Evolutionary conservation across 2,329 filamentous ascomycete species (phyloP).

Genomic region (Xylariaceae sp.): DNA sequence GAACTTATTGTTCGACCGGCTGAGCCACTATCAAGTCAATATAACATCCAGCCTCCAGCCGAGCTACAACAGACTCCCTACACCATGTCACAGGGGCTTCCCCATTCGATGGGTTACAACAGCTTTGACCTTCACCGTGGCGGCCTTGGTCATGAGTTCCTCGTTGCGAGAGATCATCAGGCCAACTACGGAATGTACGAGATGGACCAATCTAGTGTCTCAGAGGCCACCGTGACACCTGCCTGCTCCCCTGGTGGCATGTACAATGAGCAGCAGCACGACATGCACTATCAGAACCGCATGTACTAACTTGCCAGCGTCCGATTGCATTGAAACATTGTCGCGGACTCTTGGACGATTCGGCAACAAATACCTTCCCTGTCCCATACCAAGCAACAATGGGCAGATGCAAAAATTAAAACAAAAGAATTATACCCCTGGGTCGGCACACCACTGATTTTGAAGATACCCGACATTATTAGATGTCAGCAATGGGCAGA

Average conservation of each 20-base stretch:
- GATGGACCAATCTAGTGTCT: conserved; percentile 40
- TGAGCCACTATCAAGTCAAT: conserved; percentile 19
- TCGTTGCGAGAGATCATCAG: conserved; percentile 17
- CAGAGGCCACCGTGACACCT: conserved; percentile 34
- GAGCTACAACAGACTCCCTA: conserved; percentile 14
- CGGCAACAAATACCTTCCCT: not conserved
- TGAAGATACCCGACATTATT: conserved; percentile 20
- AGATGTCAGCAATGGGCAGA: conserved; percentile 4
- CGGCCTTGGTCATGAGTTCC: conserved; percentile 28
- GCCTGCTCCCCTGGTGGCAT: conserved; percentile 36
- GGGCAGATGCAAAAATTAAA: not conserved
- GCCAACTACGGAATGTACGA: conserved; percentile 45
- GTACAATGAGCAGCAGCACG: conserved; percentile 44
- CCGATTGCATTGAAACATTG: not conserved
- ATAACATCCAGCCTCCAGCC: conserved; percentile 22
- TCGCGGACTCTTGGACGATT: not conserved
- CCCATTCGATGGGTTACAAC: conserved; percentile 15
- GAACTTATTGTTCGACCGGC: conserved; percentile 22
- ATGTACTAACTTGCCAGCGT: conserved; percentile 19
- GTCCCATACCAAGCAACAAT: conserved; percentile 6
- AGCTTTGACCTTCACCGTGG: conserved; percentile 20
- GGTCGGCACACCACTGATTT: conserved; percentile 7
- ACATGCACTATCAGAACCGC: conserved; percentile 40
- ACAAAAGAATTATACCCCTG: conserved; percentile 3
- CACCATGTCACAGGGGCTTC: conserved; percentile 23